phyloP scores from a whole-genome alignment of 306 rosid genomes.

The Echinosophora koreensis region DNA sequence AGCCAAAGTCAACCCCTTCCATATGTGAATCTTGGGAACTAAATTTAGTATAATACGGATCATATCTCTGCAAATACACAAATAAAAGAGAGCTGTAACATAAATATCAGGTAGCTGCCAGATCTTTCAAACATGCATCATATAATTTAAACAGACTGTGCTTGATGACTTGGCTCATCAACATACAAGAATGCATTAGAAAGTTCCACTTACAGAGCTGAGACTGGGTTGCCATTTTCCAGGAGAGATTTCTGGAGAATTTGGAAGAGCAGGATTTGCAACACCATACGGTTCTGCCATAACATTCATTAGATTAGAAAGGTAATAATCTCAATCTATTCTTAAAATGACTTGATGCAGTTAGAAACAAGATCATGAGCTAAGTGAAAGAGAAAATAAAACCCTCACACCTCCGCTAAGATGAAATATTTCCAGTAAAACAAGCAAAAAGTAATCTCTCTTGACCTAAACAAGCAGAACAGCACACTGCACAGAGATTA shows the following conservation, averaged over 20 bases:
- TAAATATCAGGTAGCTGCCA: constrained; percentile 11
- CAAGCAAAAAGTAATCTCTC: constrained; percentile 14
- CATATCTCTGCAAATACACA: constrained; percentile 68
- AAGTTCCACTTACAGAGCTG: constrained; percentile 73
- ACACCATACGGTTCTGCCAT: constrained; percentile 67
- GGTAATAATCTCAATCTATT: constrained; percentile 41
- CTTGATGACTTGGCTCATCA: constrained; percentile 35
- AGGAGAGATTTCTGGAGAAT: constrained; percentile 66
- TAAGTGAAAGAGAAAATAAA: constrained; percentile 18
- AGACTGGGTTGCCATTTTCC: constrained; percentile 64
- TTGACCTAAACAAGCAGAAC: constrained; percentile 29
- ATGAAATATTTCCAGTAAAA: constrained; percentile 17
- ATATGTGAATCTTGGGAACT: constrained; percentile 67
- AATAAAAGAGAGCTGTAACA: constrained; percentile 32
- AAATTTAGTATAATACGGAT: constrained; percentile 61
- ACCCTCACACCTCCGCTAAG: constrained; percentile 24
- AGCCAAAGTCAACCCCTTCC: constrained; percentile 64
- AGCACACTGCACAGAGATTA: background rate
- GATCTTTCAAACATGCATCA: constrained; percentile 17
- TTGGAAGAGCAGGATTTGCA: constrained; percentile 56
- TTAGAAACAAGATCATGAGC: constrained; percentile 8
- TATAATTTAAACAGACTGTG: background rate
- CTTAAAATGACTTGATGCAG: constrained; percentile 28
- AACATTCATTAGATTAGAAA: constrained; percentile 50
- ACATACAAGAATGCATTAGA: constrained; percentile 35